phyloP scores from a whole-genome alignment of 2,329 filamentous ascomycete species.

The Xylariaceae sp. region DNA sequence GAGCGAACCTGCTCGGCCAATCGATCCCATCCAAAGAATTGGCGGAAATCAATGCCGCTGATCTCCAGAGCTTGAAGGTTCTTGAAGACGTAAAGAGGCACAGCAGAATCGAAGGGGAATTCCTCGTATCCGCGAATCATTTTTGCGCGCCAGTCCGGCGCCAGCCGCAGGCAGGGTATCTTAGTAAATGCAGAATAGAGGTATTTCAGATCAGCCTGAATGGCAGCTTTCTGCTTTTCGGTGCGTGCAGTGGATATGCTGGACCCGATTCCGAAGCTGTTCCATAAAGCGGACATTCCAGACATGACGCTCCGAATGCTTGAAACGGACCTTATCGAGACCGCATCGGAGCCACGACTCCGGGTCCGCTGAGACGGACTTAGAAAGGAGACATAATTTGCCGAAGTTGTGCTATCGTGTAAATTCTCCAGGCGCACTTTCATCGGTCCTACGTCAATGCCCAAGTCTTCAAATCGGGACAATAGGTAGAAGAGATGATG shows the following conservation, averaged over 20 bases:
- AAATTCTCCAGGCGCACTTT: constrained; percentile 93
- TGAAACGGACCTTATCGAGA: constrained; percentile 91
- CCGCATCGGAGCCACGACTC: constrained; percentile 72
- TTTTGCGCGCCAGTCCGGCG: constrained; percentile 87
- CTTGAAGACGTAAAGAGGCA: constrained; percentile 95
- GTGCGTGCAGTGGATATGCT: constrained; percentile 75
- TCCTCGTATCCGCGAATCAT: constrained; percentile 93
- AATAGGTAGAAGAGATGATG: constrained; percentile 97
- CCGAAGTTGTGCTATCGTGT: constrained; percentile 76
- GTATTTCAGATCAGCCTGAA: constrained; percentile 87
- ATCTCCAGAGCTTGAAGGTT: constrained; percentile 92
- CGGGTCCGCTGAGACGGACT: constrained; percentile 76
- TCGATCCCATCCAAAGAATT: constrained; percentile 96
- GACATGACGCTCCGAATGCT: constrained; percentile 98
- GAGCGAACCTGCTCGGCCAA: constrained; percentile 87
- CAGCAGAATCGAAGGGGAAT: constrained; percentile 95
- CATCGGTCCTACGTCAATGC: constrained; percentile 89
- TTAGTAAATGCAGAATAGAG: constrained; percentile 98
- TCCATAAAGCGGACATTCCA: constrained; percentile 90
- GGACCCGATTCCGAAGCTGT: constrained; percentile 74
- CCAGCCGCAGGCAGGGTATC: constrained; percentile 82
- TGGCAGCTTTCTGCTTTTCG: constrained; percentile 81
- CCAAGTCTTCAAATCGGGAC: constrained; percentile 88
- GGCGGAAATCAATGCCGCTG: constrained; percentile 89
- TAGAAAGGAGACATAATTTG: constrained; percentile 94